phyloP scores from a whole-genome alignment of 2,329 filamentous ascomycete species.

The Fusarium sp. region DNA sequence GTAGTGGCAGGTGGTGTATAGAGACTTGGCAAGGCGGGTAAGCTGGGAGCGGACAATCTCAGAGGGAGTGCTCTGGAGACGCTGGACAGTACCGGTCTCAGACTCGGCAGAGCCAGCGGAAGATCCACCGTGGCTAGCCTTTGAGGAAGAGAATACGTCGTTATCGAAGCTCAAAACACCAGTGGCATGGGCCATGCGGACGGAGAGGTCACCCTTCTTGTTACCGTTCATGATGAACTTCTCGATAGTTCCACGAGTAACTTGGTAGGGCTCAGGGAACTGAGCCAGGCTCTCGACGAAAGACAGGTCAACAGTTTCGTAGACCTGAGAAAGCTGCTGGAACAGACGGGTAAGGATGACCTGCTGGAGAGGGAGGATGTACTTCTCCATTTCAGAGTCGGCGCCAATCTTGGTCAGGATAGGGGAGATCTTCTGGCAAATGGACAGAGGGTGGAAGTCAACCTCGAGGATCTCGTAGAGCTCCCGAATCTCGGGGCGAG shows the following conservation, averaged over 20 bases:
- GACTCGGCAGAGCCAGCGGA: constrained; percentile 87
- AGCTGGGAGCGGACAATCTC: constrained; percentile 98
- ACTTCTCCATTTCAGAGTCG: constrained; percentile 96
- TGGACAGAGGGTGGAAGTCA: constrained; percentile 98
- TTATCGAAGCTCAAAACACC: constrained; percentile 97
- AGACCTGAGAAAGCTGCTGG: constrained; percentile 98
- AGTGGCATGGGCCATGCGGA: constrained; percentile 95
- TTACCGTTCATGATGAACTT: constrained; percentile 99
- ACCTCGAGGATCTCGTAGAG: constrained; percentile 99
- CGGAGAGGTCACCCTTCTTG: constrained; percentile 98
- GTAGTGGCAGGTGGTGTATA: constrained; percentile 95
- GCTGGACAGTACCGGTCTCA: constrained; percentile 87
- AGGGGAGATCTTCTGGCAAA: constrained; percentile 98
- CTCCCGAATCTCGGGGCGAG: constrained; percentile 92
- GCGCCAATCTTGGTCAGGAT: constrained; percentile 93
- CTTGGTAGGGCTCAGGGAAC: constrained; percentile 97
- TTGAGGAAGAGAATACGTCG: constrained; percentile 97
- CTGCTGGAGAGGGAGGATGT: constrained; percentile 94
- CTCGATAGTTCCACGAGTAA: constrained; percentile 89
- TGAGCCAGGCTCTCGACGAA: constrained; percentile 94
- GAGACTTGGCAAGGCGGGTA: constrained; percentile 87
- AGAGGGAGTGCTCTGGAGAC: constrained; percentile 95
- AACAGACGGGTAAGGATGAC: constrained; percentile 98
- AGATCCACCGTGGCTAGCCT: constrained; percentile 87
- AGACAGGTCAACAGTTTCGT: constrained; percentile 94